phyloP scores from a whole-genome alignment of 805 yeast genomes.

The Phaffomyces thermotolerans region DNA sequence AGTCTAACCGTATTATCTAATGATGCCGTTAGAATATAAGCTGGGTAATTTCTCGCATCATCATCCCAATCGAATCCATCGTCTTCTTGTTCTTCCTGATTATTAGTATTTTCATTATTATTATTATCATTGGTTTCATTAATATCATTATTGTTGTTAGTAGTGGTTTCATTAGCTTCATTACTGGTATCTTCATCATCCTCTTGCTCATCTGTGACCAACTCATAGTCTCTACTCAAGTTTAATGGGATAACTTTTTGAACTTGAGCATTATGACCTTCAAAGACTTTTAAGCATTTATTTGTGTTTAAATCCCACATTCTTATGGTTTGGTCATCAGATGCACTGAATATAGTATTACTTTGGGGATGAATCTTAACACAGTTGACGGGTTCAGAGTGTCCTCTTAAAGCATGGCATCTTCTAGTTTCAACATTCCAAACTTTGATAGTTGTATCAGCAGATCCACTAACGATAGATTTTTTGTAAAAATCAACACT shows the following conservation, averaged over 20 bases:
- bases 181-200: constrained; percentile 10
- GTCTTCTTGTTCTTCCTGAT: constrained; percentile 16
- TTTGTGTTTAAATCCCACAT: constrained; percentile 91
- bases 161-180: constrained; percentile 12
- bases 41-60: constrained; percentile 46
- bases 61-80: constrained; percentile 22
- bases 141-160: constrained; percentile 12
- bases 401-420: constrained; percentile 90
- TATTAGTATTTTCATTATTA: constrained; percentile 15
- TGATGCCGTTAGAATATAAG: constrained; percentile 81
- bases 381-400: constrained; percentile 84
- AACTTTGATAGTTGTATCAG: constrained; percentile 85
- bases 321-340: constrained; percentile 86
- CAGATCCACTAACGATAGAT: constrained; percentile 86
- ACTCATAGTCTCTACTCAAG: constrained; percentile 55
- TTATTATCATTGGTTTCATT: constrained; percentile 4
- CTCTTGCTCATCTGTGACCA: constrained; percentile 31
- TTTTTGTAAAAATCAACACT: constrained; percentile 77
- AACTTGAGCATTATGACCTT: constrained; percentile 91
- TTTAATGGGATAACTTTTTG: constrained; percentile 86
- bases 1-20: constrained; percentile 88
- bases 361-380: constrained; percentile 81
- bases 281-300: constrained; percentile 68
- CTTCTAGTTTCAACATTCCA: constrained; percentile 96
- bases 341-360: constrained; percentile 73